phyloP scores from a whole-genome alignment of 106 monocot species.

The Agapanthus africanus region DNA sequence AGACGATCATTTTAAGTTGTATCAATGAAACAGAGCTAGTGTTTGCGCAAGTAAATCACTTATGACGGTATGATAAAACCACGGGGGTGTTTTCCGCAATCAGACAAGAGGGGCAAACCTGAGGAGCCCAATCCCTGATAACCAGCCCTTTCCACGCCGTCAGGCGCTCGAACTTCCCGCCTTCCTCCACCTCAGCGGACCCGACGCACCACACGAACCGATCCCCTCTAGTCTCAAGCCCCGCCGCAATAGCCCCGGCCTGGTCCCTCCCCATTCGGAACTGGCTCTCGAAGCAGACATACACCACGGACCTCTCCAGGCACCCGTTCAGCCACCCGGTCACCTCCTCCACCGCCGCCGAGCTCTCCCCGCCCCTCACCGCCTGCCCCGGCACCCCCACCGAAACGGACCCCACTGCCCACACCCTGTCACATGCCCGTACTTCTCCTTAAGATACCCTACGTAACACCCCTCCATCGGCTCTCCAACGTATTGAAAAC shows the following conservation, averaged over 20 bases:
- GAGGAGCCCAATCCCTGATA: constrained; percentile 22
- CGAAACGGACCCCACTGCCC: constrained; percentile 45
- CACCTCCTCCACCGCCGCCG: not conserved
- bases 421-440: constrained; percentile 27
- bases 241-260: constrained; percentile 20
- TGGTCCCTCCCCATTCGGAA: constrained; percentile 7
- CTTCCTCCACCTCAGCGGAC: not conserved
- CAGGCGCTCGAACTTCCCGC: constrained; percentile 7
- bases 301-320: constrained; percentile 30
- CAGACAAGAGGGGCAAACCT: too few relatives aligned
- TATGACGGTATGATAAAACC: too few relatives aligned
- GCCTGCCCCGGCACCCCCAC: not conserved
- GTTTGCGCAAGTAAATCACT: too few relatives aligned
- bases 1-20: too few relatives aligned
- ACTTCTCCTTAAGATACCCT: not conserved
- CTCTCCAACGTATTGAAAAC: constrained; percentile 37
- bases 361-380: not conserved
- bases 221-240: constrained; percentile 34
- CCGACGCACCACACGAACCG: constrained; percentile 27
- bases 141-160: constrained; percentile 8
- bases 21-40: too few relatives aligned
- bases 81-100: too few relatives aligned
- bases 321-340: constrained; percentile 30
- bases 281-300: constrained; percentile 55
- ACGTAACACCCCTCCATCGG: constrained; percentile 32